Evolutionary conservation across 768 basidiomycete genomes (phyloP), one percentile per base, ranked within the genome.

Genomic region (Tulasnella sp.): DNA sequence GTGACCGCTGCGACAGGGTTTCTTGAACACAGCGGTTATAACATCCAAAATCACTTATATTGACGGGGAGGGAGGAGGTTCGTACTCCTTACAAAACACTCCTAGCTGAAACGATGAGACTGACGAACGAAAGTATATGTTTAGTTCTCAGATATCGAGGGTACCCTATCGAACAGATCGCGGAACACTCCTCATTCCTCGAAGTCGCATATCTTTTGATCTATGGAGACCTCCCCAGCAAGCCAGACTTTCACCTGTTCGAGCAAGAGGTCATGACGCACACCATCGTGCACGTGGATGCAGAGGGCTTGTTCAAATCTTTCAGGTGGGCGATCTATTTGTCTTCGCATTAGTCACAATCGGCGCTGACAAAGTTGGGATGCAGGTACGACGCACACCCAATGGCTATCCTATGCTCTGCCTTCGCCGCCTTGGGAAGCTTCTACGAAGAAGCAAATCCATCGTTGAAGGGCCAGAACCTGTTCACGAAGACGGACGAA

Each of bases 131-230:
- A 38, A n/a, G n/a, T n/a, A n/a, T 19, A n/a, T 11, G 13, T n/a
- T 34, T 13, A 65, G 61, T 66, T 9, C 61, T 60, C 51, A 58
- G 63, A 56, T 51, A 42, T 67, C 86, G 90, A 72, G 92, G 92
- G 21, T 93, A 92, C 68, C 91, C 92, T 15, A 94, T 95, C 64
- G 92, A 95, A 67, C 86, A 93, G 67, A 82, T 95, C 30, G 90
- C 91, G 0, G 74, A 81, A 27, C 78, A 82, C 58, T 90, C 87
- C 0, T 81, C 78, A 1, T 90, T 90, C 73, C 78, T 92, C 48
- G 91, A 95, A 70, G 78, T 80, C 17, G 82, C 88, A 5, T 93
- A 94, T 70, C 81, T 95, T 23, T 82, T 95, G 67, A 84, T 95
- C 34, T 95, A 94, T 64, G 92, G 92, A 11, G 76, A 82, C 7